A percentile compares a stretch with the other conserved stretches of the same genome.
Conservation (phyloP, 176 grass and related monocot genomes). For the Phragmites australis region DNA sequence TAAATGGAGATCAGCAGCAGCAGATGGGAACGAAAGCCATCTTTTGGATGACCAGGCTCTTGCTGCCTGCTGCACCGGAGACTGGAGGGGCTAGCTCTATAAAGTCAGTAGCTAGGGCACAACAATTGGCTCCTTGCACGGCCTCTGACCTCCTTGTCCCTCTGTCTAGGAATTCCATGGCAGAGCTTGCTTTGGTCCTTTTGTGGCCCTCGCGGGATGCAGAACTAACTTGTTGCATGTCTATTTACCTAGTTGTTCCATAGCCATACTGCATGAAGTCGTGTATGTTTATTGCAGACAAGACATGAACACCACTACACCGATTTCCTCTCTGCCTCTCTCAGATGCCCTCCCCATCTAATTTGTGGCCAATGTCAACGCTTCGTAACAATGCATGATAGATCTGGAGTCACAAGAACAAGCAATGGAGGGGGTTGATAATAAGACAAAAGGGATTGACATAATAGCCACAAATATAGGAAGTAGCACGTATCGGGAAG, state of each 20-base stretch:
- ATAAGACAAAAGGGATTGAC: too few species aligned
- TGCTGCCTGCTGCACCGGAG: constrained; percentile 41
- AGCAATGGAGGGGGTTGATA: too few species aligned
- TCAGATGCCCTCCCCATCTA: too few species aligned
- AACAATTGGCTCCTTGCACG: constrained; percentile 32
- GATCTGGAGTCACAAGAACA: too few species aligned
- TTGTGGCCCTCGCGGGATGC: constrained; percentile 1
- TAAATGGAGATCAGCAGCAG: constrained; percentile 22
- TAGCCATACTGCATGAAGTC: not conserved
- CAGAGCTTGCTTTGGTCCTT: constrained; percentile 34
- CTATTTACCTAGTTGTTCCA: not conserved
- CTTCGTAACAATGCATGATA: too few species aligned
- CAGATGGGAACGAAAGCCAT: constrained; percentile 28
- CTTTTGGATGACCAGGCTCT: constrained; percentile 53
- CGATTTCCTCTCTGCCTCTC: too few species aligned
- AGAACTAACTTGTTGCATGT: constrained; percentile 11
- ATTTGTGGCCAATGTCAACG: too few species aligned
- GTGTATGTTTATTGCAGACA: not conserved
- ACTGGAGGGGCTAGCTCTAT: constrained; percentile 34
- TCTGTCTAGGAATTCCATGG: constrained; percentile 72
- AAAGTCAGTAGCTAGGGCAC: constrained; percentile 19
- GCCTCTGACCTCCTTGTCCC: constrained; percentile 59
- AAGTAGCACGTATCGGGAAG: too few species aligned
- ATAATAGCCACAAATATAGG: too few species aligned
- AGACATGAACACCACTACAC: too few species aligned